Percentiles rank a stretch among this genome's conserved stretches.
These are phyloP conservation scores for Creolimax fragrantissima DNA, from an alignment of 78 protist species.

Conservation along the genomic window DNA sequence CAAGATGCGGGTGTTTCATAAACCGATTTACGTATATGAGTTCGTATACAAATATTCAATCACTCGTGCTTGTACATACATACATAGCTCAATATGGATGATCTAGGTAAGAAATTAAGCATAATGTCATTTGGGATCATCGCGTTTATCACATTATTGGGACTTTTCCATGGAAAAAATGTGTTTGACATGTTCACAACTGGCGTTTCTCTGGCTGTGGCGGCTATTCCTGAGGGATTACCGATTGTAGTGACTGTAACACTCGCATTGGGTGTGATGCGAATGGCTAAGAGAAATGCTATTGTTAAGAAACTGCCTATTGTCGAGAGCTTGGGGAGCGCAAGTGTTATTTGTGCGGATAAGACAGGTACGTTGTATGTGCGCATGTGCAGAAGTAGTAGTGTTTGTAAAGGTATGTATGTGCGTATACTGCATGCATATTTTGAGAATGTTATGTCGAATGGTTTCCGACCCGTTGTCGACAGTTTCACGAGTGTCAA, in stretches of 20 bases:
- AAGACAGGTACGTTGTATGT: constrained; percentile 60
- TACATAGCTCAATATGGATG: constrained; percentile 46
- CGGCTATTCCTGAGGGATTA: constrained; percentile 91
- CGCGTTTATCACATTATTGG: not conserved
- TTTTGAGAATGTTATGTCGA: too few relatives aligned
- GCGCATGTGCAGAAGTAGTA: not conserved
- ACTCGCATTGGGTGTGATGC: constrained; percentile 50
- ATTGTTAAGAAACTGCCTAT: constrained; percentile 44
- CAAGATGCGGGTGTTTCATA: too few relatives aligned
- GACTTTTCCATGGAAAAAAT: constrained; percentile 1
- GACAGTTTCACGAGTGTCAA: too few relatives aligned
- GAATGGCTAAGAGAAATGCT: constrained; percentile 39
- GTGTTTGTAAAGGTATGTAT: too few relatives aligned
- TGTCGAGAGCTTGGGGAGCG: constrained; percentile 86
- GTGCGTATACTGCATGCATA: too few relatives aligned
- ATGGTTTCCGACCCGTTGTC: too few relatives aligned
- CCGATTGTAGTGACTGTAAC: constrained; percentile 81
- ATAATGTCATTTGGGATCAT: constrained; percentile 34
- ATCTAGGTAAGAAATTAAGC: constrained; percentile 59
- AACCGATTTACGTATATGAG: too few relatives aligned
- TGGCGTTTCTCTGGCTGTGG: constrained; percentile 82
- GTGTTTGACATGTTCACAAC: constrained; percentile 51
- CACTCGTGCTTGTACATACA: too few relatives aligned
- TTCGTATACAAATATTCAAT: too few relatives aligned
- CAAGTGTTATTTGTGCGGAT: constrained; percentile 76